Base-by-base conservation (phyloP, 2,329 filamentous ascomycete genomes). In the Plenodomus tracheiphilus region DNA sequence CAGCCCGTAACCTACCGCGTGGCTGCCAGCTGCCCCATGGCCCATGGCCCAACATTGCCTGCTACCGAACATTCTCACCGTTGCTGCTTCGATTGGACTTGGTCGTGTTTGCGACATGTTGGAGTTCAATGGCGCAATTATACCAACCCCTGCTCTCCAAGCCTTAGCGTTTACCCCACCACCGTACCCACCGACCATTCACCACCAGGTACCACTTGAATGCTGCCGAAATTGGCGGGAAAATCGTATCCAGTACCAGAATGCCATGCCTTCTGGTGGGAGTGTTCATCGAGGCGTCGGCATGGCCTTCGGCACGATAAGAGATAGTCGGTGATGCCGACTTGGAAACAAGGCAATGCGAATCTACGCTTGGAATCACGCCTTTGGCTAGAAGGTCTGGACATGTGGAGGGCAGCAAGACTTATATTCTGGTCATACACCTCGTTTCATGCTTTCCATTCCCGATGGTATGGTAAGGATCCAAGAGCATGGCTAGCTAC, bases 21-120 rank as follows among this genome's bases (percentile, higher is more conserved):
- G 34, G 45, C 22, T 38, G 13, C 32, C 39, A 42, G n/a, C n/a
- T n/a, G n/a, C n/a, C n/a, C n/a, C n/a, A n/a, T n/a, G n/a, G n/a
- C n/a, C n/a, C n/a, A n/a, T n/a, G n/a, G n/a, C n/a, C n/a, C n/a
- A n/a, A n/a, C n/a, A n/a, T n/a, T n/a, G 9, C 28, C 11, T 32
- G 28, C 15, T 32, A 15, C 6, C 15, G 15, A 10, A 11, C 11
- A 15, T 15, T 11, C 4, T 32, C 6, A 32, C 28, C 10, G 5
- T 25, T 25, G 22, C 10, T 5, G 15, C 13, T 32, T 15, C 22
- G 6, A 25, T 10, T 32, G 7, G 28, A 32, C 13, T 4, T 10
- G 8, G 28, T 43, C 30, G 9, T 43, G 43, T 43, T 60, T 55
- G 50, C 62, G 61, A 62, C 56, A 66, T 66, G 49, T 38, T 17